Conservation (phyloP, 352 stramenopile species). For the Phytopythium aichiense region DNA sequence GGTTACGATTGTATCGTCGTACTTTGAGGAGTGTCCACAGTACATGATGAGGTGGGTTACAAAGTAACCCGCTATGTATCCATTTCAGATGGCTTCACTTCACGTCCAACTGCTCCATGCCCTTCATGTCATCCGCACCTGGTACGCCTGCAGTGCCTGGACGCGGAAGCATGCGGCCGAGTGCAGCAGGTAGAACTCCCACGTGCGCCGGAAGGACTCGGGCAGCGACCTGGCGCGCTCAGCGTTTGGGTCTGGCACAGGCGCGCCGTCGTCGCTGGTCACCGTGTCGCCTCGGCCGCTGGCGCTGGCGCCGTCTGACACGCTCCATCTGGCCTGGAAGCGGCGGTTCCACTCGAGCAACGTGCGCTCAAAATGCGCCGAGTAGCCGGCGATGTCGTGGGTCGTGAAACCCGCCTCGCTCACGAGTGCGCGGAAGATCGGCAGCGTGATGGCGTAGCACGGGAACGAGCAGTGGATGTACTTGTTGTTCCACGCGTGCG, state of each 20-base stretch:
- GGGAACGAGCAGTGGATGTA: constrained; percentile 71
- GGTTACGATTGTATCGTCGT: background rate
- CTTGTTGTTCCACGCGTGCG: constrained; percentile 80
- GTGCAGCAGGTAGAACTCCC: constrained; percentile 88
- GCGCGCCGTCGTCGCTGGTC: constrained; percentile 1
- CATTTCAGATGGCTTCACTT: too few species aligned
- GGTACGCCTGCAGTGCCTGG: constrained; percentile 65
- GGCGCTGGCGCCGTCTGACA: constrained; percentile 3
- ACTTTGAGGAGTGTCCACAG: background rate
- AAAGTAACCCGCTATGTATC: background rate
- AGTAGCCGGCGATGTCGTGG: constrained; percentile 59
- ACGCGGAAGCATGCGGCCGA: constrained; percentile 81
- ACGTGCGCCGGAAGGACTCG: constrained; percentile 80
- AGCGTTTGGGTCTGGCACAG: constrained; percentile 1
- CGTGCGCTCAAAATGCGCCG: constrained; percentile 80
- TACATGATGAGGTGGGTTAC: background rate
- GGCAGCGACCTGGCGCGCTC: constrained; percentile 34
- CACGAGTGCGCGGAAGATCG: constrained; percentile 38
- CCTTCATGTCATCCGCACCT: constrained; percentile 46
- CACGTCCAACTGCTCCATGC: too few species aligned
- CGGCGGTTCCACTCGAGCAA: constrained; percentile 80
- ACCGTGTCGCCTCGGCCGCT: background rate
- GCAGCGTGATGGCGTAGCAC: constrained; percentile 52
- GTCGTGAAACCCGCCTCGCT: constrained; percentile 56
- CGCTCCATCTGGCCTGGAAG: constrained; percentile 59